phyloP scores from a whole-genome alignment of 2,329 filamentous ascomycete species.

The Arthrocladium fulminans region DNA sequence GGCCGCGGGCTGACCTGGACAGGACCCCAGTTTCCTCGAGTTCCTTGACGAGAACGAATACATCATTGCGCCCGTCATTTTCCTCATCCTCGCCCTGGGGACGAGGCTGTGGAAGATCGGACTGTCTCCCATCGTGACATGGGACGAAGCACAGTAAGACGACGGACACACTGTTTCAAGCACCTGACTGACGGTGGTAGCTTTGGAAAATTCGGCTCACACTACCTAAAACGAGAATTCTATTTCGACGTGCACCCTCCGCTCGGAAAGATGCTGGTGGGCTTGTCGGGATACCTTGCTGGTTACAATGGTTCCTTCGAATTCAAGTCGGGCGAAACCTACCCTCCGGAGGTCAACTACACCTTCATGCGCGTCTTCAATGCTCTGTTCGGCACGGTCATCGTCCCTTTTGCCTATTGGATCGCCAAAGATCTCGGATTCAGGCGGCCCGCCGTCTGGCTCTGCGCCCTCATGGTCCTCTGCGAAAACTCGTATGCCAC shows the following conservation, averaged over 20 bases:
- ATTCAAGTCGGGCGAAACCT: slow-evolving; percentile 96
- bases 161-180: neutral
- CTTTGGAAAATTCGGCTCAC: slow-evolving; percentile 81
- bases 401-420: slow-evolving; percentile 88
- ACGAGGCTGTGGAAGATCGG: slow-evolving; percentile 61
- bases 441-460: slow-evolving; percentile 78
- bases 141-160: slow-evolving; percentile 66
- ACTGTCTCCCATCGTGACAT: slow-evolving; percentile 62
- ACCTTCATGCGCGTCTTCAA: slow-evolving; percentile 99
- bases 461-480: slow-evolving; percentile 91
- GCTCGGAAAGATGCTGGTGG: slow-evolving; percentile 96
- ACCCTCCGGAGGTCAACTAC: slow-evolving; percentile 88
- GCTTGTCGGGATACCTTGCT: slow-evolving; percentile 87
- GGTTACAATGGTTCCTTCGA: slow-evolving; percentile 99
- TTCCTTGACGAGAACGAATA: slow-evolving; percentile 51
- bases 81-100: slow-evolving; percentile 56
- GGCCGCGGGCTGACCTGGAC: slow-evolving; percentile 19
- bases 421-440: slow-evolving; percentile 88
- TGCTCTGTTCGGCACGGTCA: slow-evolving; percentile 83
- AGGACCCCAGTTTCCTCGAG: slow-evolving; percentile 28
- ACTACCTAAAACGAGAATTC: slow-evolving; percentile 98
- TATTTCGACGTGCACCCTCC: slow-evolving; percentile 98
- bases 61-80: slow-evolving; percentile 54
- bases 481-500: slow-evolving; percentile 99
- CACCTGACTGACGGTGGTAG: slow-evolving; percentile 21